Evolutionary conservation across 129 eudicot genomes (phyloP), one percentile per base, ranked within the genome.

Genomic region (Solidago caesia): DNA sequence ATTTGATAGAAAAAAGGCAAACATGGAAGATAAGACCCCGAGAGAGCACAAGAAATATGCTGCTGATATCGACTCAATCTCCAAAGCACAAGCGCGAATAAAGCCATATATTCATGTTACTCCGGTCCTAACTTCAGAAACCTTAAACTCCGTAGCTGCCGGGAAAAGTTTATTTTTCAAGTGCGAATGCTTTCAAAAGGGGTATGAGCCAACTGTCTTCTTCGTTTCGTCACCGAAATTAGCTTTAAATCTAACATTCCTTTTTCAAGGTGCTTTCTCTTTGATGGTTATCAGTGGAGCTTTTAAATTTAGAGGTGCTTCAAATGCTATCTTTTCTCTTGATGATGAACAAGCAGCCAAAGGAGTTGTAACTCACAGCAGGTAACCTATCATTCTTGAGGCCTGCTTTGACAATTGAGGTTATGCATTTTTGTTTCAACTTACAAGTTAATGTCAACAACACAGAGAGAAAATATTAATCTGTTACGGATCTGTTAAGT

Each of bases 321-420:
- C 94, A 16, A 95, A 95, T 70, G 96, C 99, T 59, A 64, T 95
- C 5, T 83, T 91, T 82, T 91, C 99, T 46, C 97, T 95, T 51
- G 70, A 81, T 33, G 84, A 84, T 5, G 84, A 84, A 74, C 88
- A 91, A 85, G 99, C 99, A 49, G 82, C 88, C 47, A 88, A 84
- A 82, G 99, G 99, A 11, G 99, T 95, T 56, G 92, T 89, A 84
- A 95, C 99, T 51, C 97, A 95, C 74, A 95, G 99, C 94, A 95
- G 99, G 99, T 95, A 78, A 8, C 66, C 63, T 64, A 26, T 42
- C 6, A 11, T 61, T 51, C 51, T 4, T 60, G 9, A 21, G 21
- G 21, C 21, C 21, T 21, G 0, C 21, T 70, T 53, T 70, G 57
- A 67, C 41, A 41, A 69, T 27, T 71, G 6, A 43, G 29, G 29